A percentile compares a stretch with the other conserved stretches of the same genome.
phyloP scores from a whole-genome alignment of 352 stramenopile genomes.

The Thalassiosira exigua region DNA sequence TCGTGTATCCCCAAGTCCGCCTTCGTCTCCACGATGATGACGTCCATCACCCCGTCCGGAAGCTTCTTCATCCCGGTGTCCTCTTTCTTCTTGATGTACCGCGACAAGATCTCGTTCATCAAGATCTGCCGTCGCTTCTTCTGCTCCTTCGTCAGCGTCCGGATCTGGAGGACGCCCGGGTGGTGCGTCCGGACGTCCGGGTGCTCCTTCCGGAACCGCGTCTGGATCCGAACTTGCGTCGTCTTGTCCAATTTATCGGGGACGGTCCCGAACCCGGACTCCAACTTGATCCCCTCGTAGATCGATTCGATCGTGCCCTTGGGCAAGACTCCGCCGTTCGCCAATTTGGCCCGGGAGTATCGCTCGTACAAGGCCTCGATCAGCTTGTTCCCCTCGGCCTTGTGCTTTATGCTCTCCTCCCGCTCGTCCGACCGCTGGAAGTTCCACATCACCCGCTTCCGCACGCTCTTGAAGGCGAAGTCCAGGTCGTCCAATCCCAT shows the following conservation, averaged over 20 bases:
- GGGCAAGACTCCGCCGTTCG: slow-evolving; percentile 20
- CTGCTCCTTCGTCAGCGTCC: slow-evolving; percentile 14
- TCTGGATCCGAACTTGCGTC: not conserved
- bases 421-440: not conserved
- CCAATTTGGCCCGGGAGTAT: slow-evolving; percentile 14
- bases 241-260: not conserved
- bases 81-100: slow-evolving; percentile 26
- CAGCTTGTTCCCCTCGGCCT: not conserved
- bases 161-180: not conserved
- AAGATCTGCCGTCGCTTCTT: slow-evolving; percentile 27
- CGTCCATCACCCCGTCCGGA: slow-evolving; percentile 1
- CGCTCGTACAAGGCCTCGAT: not conserved
- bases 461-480: not conserved
- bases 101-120: slow-evolving; percentile 31
- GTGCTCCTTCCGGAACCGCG: slow-evolving; percentile 28
- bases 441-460: not conserved
- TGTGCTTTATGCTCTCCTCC: not conserved
- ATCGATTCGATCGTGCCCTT: slow-evolving; percentile 20
- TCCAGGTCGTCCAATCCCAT: not conserved
- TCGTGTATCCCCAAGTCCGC: slow-evolving; percentile 42
- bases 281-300: slow-evolving; percentile 16
- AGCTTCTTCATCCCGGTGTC: slow-evolving; percentile 19
- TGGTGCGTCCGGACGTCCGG: slow-evolving; percentile 17
- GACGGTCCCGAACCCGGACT: not conserved
- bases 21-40: slow-evolving; percentile 35